These are phyloP conservation scores for Aquanectria penicillioides DNA, from an alignment of 2,329 filamentous ascomycete species.

Conservation along the genomic window DNA sequence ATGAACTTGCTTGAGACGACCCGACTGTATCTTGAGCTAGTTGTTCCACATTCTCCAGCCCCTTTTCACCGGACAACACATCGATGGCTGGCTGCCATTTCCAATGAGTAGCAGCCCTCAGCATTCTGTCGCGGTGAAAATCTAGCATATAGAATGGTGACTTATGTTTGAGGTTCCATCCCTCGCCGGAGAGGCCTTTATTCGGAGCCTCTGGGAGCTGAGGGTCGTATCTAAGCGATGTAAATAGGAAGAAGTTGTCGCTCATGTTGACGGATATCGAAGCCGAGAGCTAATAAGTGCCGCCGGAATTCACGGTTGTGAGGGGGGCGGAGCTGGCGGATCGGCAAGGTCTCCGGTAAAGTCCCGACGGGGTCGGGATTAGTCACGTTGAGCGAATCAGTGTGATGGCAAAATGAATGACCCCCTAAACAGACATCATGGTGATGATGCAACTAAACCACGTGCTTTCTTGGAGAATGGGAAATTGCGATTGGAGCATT, in stretches of 20 bases:
- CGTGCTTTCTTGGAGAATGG: too few relatives aligned
- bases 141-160: slow-evolving; percentile 83
- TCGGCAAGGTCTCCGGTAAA: slow-evolving; percentile 15
- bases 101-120: slow-evolving; percentile 70
- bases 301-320: neutral
- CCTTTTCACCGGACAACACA: slow-evolving; percentile 56
- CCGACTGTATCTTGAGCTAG: slow-evolving; percentile 50
- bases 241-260: slow-evolving; percentile 70
- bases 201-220: slow-evolving; percentile 58
- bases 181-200: slow-evolving; percentile 51
- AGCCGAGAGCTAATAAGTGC: neutral
- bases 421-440: too few relatives aligned
- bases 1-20: slow-evolving; percentile 45
- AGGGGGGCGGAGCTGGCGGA: neutral
- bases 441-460: neutral
- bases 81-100: slow-evolving; percentile 60
- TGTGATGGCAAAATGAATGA: too few relatives aligned
- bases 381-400: slow-evolving; percentile 8
- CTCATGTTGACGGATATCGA: slow-evolving; percentile 42
- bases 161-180: slow-evolving; percentile 61
- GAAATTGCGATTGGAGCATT: too few relatives aligned
- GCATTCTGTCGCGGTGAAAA: slow-evolving; percentile 81
- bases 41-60: slow-evolving; percentile 53
- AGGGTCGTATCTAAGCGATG: slow-evolving; percentile 77
- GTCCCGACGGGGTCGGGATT: neutral